Conservation (phyloP, 129 eudicot genomes). For the Artemisia tridentata region DNA sequence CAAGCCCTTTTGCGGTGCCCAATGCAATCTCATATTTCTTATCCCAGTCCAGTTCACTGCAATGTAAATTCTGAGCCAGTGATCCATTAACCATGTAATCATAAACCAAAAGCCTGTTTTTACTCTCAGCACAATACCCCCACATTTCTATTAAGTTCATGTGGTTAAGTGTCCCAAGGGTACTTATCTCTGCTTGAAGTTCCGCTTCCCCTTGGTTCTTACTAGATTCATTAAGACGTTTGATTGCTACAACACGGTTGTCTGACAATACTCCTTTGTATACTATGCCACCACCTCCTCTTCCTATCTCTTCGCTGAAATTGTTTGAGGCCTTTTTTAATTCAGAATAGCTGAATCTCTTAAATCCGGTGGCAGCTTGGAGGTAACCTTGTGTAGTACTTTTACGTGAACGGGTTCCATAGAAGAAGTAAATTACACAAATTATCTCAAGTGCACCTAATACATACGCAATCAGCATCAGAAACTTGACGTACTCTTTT, state of each 20-base stretch:
- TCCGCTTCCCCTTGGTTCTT: constrained; percentile 38
- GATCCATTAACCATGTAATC: constrained; percentile 51
- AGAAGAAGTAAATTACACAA: constrained; percentile 24
- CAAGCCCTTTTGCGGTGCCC: constrained; percentile 62
- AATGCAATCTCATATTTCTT: constrained; percentile 45
- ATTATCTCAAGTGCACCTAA: constrained; percentile 42
- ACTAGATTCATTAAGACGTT: constrained; percentile 25
- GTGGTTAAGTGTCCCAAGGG: constrained; percentile 51
- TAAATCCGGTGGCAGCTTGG: constrained; percentile 37
- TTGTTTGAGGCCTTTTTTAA: constrained; percentile 40
- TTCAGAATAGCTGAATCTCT: constrained; percentile 43
- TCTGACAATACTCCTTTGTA: constrained; percentile 39
- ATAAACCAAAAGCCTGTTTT: constrained; percentile 41
- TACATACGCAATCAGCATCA: constrained; percentile 28
- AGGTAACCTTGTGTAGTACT: constrained; percentile 20
- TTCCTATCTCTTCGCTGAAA: constrained; percentile 42
- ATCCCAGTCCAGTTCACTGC: constrained; percentile 36
- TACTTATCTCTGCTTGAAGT: constrained; percentile 47
- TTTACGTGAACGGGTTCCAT: constrained; percentile 8
- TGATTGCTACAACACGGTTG: constrained; percentile 42
- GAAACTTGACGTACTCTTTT: constrained; percentile 19
- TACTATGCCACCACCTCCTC: constrained; percentile 53
- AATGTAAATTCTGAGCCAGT: constrained; percentile 28
- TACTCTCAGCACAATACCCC: constrained; percentile 48
- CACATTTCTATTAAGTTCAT: constrained; percentile 45